A percentile compares a stretch with the other conserved stretches of the same genome.
Conservation (phyloP, 495 filamentous ascomycete genomes). For the Aspergillus bertholletiae region DNA sequence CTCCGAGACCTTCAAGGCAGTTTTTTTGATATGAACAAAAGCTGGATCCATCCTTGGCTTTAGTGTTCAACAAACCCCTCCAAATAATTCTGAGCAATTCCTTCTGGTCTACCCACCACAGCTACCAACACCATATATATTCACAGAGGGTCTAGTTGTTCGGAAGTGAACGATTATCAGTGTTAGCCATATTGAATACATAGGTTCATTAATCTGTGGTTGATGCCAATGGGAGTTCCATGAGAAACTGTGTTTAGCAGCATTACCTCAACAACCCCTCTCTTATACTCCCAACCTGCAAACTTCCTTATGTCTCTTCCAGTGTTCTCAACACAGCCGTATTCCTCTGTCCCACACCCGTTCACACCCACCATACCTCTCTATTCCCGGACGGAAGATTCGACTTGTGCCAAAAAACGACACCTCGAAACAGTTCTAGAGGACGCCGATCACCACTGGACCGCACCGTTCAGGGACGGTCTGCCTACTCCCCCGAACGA, state of each 20-base stretch:
- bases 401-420: conserved; percentile 18
- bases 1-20: background rate
- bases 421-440: conserved; percentile 16
- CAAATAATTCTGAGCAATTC: conserved; percentile 2
- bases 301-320: conserved; percentile 36
- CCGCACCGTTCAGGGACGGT: conserved; percentile 44
- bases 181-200: background rate
- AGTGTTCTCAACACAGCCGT: conserved; percentile 25
- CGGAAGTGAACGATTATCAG: background rate
- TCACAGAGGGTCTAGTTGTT: background rate
- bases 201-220: background rate
- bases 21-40: conserved; percentile 9
- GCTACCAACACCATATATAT: background rate
- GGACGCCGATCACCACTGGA: conserved; percentile 24
- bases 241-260: background rate
- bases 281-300: background rate
- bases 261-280: conserved; percentile 3
- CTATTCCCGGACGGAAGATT: conserved; percentile 14
- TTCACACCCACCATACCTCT: conserved; percentile 24
- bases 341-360: conserved; percentile 23
- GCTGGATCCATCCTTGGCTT: conserved; percentile 1
- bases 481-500: conserved; percentile 49
- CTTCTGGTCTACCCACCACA: background rate
- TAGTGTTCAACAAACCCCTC: background rate
- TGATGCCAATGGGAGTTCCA: conserved; percentile 2